Evolutionary conservation across 2,329 filamentous ascomycete species (phyloP).

Genomic region (Cladosporium velox): DNA sequence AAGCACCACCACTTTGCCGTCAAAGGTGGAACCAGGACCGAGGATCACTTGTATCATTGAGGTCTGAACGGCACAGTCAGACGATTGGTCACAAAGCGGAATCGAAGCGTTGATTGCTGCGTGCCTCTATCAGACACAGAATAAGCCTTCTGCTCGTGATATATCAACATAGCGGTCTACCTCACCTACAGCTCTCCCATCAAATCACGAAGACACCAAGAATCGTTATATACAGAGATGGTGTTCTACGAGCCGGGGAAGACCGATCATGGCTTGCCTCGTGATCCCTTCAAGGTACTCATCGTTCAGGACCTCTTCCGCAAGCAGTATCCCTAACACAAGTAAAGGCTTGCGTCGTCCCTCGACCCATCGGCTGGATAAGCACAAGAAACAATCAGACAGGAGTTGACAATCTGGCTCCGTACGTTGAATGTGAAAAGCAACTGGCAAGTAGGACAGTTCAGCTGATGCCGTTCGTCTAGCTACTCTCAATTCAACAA

Average conservation of each 20-base stretch:
- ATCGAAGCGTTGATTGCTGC: background rate
- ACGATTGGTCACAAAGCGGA: background rate
- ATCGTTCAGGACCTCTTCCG: background rate
- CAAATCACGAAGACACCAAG: background rate
- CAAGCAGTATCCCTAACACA: background rate
- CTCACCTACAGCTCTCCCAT: background rate
- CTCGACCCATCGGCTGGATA: conserved; percentile 65
- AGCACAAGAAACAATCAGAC: conserved; percentile 48
- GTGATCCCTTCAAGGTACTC: conserved; percentile 57
- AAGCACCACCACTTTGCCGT: background rate
- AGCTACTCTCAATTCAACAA: conserved; percentile 63
- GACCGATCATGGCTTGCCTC: conserved; percentile 54
- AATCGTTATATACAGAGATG: conserved; percentile 15
- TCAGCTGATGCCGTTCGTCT: background rate
- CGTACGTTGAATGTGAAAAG: conserved; percentile 29
- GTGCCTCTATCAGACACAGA: background rate
- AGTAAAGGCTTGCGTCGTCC: conserved; percentile 58
- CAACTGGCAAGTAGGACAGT: background rate
- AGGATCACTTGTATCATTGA: background rate
- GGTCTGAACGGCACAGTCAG: background rate
- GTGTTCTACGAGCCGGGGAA: conserved; percentile 58
- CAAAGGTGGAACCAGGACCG: background rate
- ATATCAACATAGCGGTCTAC: background rate
- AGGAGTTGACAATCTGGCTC: conserved; percentile 58
- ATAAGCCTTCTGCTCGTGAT: background rate